phyloP scores from a whole-genome alignment of 2,329 filamentous ascomycete genomes.

The Calonectria leucothoes region DNA sequence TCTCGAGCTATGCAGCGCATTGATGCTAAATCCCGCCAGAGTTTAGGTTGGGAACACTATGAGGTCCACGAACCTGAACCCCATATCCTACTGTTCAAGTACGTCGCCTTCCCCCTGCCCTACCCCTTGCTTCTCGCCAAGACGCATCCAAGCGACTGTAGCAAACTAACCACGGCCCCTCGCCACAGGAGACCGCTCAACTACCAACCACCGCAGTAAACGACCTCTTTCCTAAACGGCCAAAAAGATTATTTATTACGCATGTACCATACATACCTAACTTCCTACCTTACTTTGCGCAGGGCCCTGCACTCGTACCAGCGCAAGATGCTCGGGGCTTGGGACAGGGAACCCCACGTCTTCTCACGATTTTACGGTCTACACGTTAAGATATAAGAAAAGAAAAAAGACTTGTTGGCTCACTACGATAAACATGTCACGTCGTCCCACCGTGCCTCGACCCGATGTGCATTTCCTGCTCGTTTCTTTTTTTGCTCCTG shows the following conservation, averaged over 20 bases:
- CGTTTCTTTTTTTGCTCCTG: conserved; percentile 3
- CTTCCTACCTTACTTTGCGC: conserved; percentile 25
- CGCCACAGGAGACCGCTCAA: conserved; percentile 80
- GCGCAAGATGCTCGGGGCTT: conserved; percentile 30
- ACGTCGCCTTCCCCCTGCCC: conserved; percentile 58
- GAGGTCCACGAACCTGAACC: conserved; percentile 99
- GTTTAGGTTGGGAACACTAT: conserved; percentile 98
- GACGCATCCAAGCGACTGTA: background rate
- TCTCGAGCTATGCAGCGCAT: background rate
- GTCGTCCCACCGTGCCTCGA: conserved; percentile 34
- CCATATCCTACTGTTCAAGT: conserved; percentile 99
- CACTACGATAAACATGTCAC: conserved; percentile 33
- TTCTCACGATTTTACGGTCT: conserved; percentile 44
- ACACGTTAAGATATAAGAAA: conserved; percentile 43
- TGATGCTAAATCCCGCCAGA: conserved; percentile 65
- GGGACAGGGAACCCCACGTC: conserved; percentile 33
- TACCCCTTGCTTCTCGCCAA: background rate
- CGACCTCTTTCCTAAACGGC: conserved; percentile 18
- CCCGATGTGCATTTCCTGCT: conserved; percentile 16
- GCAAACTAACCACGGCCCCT: background rate
- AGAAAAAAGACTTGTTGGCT: conserved; percentile 42
- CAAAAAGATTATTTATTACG: conserved; percentile 31
- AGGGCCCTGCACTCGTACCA: conserved; percentile 33
- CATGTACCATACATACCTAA: conserved; percentile 44
- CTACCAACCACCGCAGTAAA: conserved; percentile 77